Evolutionary conservation across 1,284 basidiomycete genomes (phyloP).

Genomic region (Leccinum colubrinum): DNA sequence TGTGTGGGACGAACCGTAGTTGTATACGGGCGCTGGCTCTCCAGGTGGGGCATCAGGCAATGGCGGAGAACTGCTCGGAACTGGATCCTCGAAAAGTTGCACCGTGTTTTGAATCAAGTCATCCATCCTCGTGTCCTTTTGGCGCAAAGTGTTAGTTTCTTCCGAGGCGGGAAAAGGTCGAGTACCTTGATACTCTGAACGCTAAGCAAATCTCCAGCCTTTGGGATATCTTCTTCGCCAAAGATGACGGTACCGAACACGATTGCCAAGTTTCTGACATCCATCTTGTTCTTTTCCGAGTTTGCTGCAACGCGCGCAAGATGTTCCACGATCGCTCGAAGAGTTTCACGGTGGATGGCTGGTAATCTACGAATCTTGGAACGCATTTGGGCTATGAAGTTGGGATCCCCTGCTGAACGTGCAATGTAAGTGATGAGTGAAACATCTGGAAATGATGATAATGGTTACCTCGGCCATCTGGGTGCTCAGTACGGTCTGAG

Average conservation of each 20-base stretch:
- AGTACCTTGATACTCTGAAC: constrained; percentile 71
- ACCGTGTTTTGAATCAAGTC: constrained; percentile 75
- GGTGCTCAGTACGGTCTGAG: constrained; percentile 83
- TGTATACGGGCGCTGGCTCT: constrained; percentile 50
- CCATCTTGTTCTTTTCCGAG: constrained; percentile 90
- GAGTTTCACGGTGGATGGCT: constrained; percentile 85
- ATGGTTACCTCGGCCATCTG: constrained; percentile 65
- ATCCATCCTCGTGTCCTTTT: constrained; percentile 84
- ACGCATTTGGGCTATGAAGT: constrained; percentile 71
- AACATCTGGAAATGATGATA: too few relatives aligned
- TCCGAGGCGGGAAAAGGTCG: not conserved
- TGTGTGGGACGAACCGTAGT: constrained; percentile 70
- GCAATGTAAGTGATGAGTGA: constrained; percentile 9
- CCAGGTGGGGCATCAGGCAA: constrained; percentile 65
- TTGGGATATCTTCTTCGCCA: constrained; percentile 84
- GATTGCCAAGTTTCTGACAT: constrained; percentile 84
- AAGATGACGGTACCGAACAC: constrained; percentile 86
- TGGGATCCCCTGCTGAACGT: constrained; percentile 60
- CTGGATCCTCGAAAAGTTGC: constrained; percentile 58
- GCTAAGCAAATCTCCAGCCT: constrained; percentile 69
- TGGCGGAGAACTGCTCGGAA: constrained; percentile 48
- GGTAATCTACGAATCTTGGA: constrained; percentile 84
- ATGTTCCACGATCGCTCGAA: constrained; percentile 88
- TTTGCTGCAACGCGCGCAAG: constrained; percentile 74
- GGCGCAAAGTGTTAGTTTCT: constrained; percentile 1